These are phyloP conservation scores for Melampsora americana DNA, from an alignment of 1,284 basidiomycete species.

Conservation along the genomic window DNA sequence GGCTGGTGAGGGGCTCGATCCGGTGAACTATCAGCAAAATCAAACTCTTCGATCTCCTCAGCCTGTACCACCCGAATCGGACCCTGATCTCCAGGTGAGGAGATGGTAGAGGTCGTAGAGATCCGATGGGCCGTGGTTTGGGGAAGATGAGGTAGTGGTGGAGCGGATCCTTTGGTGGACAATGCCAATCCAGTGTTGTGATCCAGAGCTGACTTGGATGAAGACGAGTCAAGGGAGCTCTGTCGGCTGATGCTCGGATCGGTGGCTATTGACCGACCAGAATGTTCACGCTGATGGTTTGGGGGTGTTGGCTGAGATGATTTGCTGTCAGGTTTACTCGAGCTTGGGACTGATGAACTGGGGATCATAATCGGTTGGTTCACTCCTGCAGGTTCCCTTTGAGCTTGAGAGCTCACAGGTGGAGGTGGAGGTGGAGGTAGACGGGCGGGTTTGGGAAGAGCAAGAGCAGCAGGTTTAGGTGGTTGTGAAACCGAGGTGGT, in stretches of 20 bases:
- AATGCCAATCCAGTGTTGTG: not conserved
- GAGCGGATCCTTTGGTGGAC: constrained; percentile 17
- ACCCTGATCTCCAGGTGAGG: constrained; percentile 31
- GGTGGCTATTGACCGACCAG: too few relatives aligned
- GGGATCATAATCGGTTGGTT: not conserved
- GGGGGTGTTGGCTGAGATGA: too few relatives aligned
- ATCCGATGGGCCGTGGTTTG: not conserved
- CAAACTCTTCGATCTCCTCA: constrained; percentile 43
- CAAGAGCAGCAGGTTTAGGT: not conserved
- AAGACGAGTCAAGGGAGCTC: not conserved
- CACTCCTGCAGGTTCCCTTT: not conserved
- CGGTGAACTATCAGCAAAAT: constrained; percentile 40
- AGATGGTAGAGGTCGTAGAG: not conserved
- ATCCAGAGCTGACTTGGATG: not conserved
- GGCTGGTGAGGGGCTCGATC: constrained; percentile 39
- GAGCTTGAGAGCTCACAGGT: not conserved
- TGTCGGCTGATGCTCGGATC: not conserved
- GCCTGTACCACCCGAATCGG: constrained; percentile 35
- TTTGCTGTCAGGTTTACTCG: not conserved
- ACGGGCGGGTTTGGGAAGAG: constrained; percentile 16
- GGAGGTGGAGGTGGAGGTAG: constrained; percentile 20
- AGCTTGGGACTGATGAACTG: not conserved
- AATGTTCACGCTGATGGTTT: too few relatives aligned
- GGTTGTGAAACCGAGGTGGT: not conserved
- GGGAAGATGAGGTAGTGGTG: constrained; percentile 1